Base-by-base conservation (phyloP, 2,329 filamentous ascomycete genomes). In the Verticillium klebahnii region DNA sequence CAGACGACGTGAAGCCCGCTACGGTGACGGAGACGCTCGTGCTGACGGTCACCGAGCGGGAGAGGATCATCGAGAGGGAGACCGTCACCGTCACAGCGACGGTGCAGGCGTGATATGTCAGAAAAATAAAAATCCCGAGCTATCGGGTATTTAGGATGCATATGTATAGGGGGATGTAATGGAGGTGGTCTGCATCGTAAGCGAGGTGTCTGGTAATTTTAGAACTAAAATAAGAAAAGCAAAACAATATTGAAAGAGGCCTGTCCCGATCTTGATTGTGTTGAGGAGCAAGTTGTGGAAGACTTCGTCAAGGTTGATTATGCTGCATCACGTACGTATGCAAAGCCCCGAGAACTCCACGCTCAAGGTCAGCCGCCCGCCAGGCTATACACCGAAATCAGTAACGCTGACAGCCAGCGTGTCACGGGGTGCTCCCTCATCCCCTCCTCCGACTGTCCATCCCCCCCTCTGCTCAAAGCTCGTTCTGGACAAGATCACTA, bases 11-110 rank as follows among this genome's bases (percentile, higher is more conserved):
- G 19, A n/a, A 23, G 19, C 45, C 45, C 19, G 45, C 19, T 6
- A 70, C 69, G n/a, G 70, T 72, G 2, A 75, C 74, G 11, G 72
- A 76, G 37, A 75, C 74, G 1, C 66, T 76, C 12, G 73, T 68
- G 62, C 67, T 75, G 32, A 77, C 76, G 5, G 72, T 77, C 2
- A 78, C 76, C 5, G 67, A 73, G 45, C 64, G 60, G 54, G 63
- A 67, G 61, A 63, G 56, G 25, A 45, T 45, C 32, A 54, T 59
- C 23, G 59, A 63, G 56, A 56, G 34, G 15, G 60, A 62, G 39
- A 67, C 61, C 4, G 59, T 65, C 15, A 67, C 66, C 2, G 61
- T 60, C 2, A 71, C 68, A 58, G 68, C 69, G 15, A 66, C 64
- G 7, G 56, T 56, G n/a, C 17, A 19, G 19, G 45, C n/a, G 8